phyloP scores from a whole-genome alignment of 1,284 basidiomycete species.

The Ceratobasidium sp. region DNA sequence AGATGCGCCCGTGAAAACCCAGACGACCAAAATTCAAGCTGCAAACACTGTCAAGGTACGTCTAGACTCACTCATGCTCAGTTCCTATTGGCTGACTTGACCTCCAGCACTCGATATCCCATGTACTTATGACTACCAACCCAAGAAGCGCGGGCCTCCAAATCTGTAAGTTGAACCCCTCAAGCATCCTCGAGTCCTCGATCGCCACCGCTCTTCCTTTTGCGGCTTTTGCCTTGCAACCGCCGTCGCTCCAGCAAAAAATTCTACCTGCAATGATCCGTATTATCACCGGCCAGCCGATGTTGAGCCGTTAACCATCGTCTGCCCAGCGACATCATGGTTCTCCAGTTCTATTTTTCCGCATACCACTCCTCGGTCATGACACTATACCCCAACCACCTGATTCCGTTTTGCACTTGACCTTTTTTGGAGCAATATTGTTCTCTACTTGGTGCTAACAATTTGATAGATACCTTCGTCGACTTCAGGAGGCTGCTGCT shows the following conservation, averaged over 20 bases:
- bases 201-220: conserved; percentile 12
- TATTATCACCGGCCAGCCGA: conserved; percentile 16
- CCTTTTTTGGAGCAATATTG: conserved; percentile 17
- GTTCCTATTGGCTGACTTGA: conserved; percentile 77
- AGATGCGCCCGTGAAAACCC: conserved; percentile 72
- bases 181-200: conserved; percentile 8
- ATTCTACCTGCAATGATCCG: conserved; percentile 26
- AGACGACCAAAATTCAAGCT: conserved; percentile 57
- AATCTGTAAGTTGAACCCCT: conserved; percentile 68
- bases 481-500: conserved; percentile 77
- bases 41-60: conserved; percentile 33
- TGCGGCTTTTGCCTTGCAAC: conserved; percentile 20
- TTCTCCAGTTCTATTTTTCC: conserved; percentile 28
- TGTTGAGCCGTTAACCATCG: background rate
- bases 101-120: conserved; percentile 73
- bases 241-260: conserved; percentile 21
- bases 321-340: conserved; percentile 7
- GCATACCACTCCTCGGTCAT: conserved; percentile 2
- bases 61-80: conserved; percentile 55
- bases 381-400: background rate
- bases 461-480: conserved; percentile 68
- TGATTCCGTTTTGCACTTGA: conserved; percentile 9
- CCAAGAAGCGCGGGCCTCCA: conserved; percentile 88
- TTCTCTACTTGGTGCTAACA: conserved; percentile 10
- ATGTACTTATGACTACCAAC: conserved; percentile 90